Evolutionary conservation across 2,329 filamentous ascomycete species (phyloP).

Genomic region (Cordyceps pruinosa): DNA sequence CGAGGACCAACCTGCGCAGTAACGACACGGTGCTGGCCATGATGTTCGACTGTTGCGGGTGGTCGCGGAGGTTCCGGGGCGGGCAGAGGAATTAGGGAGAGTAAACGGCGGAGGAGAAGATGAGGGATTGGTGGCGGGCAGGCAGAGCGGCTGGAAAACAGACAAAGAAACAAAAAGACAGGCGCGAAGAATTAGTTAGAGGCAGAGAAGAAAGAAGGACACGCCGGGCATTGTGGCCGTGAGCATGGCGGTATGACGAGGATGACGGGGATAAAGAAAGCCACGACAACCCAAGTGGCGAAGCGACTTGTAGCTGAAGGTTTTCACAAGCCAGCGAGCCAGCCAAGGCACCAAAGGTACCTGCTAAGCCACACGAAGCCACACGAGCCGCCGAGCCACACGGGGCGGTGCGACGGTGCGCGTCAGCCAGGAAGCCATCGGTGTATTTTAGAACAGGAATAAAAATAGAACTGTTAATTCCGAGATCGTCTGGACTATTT

Average conservation of each 20-base stretch:
- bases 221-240: background rate
- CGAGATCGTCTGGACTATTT: too few relatives aligned
- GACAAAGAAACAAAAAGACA: constrained; percentile 1
- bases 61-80: too few relatives aligned
- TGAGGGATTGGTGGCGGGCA: background rate
- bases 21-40: constrained; percentile 50
- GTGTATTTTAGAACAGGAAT: too few relatives aligned
- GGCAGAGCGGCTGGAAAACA: constrained; percentile 15
- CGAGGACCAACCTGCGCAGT: constrained; percentile 63
- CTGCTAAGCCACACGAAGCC: constrained; percentile 3
- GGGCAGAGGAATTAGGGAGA: constrained; percentile 7
- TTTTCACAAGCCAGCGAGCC: constrained; percentile 6
- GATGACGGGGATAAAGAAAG: constrained; percentile 15
- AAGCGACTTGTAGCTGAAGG: constrained; percentile 13
- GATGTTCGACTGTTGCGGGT: constrained; percentile 3
- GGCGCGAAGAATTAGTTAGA: constrained; percentile 1
- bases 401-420: background rate
- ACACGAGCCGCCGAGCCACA: too few relatives aligned
- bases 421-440: too few relatives aligned
- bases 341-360: background rate
- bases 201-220: constrained; percentile 10
- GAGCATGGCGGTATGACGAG: background rate
- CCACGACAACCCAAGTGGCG: constrained; percentile 20
- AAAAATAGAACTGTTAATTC: too few relatives aligned
- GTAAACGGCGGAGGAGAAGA: constrained; percentile 6